A percentile compares a stretch with the other conserved stretches of the same genome.
These are phyloP conservation scores for Vicia sativa DNA, from an alignment of 306 rosid genomes.

Conservation along the genomic window DNA sequence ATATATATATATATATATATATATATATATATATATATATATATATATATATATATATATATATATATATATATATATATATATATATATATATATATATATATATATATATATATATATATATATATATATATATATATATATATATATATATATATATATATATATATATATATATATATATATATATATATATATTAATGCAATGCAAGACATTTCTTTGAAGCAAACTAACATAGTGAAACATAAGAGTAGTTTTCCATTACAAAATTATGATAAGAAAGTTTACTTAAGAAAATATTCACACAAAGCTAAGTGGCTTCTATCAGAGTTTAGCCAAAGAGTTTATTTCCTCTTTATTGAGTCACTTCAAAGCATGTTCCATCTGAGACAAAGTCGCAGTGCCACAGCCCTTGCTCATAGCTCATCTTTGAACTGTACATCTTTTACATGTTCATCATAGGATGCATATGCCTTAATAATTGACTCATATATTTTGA, in stretches of 20 bases:
- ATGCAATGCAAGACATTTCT: not conserved
- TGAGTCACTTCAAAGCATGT: conserved; percentile 5
- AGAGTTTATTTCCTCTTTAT: conserved; percentile 5
- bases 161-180: too few species aligned
- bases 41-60: too few species aligned
- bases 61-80: too few species aligned
- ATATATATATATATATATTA: too few species aligned
- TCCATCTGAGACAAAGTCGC: conserved; percentile 17
- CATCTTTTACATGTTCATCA: conserved; percentile 39
- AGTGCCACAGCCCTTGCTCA: conserved; percentile 37
- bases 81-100: too few species aligned
- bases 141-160: too few species aligned
- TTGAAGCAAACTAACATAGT: not conserved
- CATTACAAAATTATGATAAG: not conserved
- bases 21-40: too few species aligned
- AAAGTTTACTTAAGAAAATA: conserved; percentile 25
- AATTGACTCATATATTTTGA: conserved; percentile 64
- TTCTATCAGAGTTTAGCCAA: conserved; percentile 1
- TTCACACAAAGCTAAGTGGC: conserved; percentile 7
- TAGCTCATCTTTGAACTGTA: conserved; percentile 66
- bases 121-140: too few species aligned
- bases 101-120: too few species aligned
- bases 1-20: too few species aligned
- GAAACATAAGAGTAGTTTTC: not conserved
- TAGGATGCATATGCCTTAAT: conserved; percentile 70